Base-by-base conservation (phyloP, 371 early-diverging fungal species). In the Encephalitozoon cuniculi region DNA sequence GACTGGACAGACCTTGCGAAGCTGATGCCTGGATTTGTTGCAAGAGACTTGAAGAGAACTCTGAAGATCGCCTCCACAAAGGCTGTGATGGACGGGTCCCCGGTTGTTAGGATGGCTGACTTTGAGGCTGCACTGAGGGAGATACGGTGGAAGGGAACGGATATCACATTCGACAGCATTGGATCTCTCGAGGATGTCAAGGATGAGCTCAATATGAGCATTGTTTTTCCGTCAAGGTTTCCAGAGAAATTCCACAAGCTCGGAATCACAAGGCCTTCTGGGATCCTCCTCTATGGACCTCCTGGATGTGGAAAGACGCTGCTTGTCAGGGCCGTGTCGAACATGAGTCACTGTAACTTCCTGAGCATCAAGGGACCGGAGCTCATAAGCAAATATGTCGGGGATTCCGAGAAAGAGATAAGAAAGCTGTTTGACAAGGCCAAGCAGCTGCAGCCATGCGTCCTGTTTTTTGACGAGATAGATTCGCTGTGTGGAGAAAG, bases 241-340 rank as follows among this genome's bases (percentile, higher is more conserved):
- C 94, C 95, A 4, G 92, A 95, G 67, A 86, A 90, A 64, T 98
- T 94, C 85, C 86, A 88, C 55, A 85, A 87, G 54, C 91, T 96
- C 0, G 97, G 97, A 32, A 95, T 97, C 71, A 89, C 88, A 0
- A 87, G 90, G 1, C 92, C 96, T 2, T 89, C 91, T 37, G 99
- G 99, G 68, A 94, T 97, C 0, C 85, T 99, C 52, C 85, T 99
- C 15, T 94, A 95, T 90, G 99, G 99, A 11, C 97, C 98, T 39
- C 97, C 98, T 3, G 99, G 99, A 75, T 95, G 95, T 86, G 99
- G 99, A 63, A 99, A 99, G 85, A 97, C 99, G 2, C 83, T 99
- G 74, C 86, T 97, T 74, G 98, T 97, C 18, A 95, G 95, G 82
- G 98, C 97, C 0, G 93, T 97, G 28, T 94, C 96, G 0, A 86